phyloP scores from a whole-genome alignment of 306 rosid species.

The Quercus cerris region DNA sequence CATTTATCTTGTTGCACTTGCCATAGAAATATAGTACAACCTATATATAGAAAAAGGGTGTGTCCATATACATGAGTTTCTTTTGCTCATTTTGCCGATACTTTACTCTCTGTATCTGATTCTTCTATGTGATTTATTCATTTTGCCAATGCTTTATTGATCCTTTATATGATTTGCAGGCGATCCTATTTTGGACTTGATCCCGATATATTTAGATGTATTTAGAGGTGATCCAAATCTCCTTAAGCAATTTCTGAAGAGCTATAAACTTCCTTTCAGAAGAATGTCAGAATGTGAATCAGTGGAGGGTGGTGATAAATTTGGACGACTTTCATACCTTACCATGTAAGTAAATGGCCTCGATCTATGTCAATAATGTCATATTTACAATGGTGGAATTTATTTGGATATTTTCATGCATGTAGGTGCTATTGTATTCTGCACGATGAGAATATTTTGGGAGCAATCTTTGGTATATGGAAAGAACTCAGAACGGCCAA shows the following conservation, averaged over 20 bases:
- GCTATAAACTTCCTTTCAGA: slow-evolving; percentile 79
- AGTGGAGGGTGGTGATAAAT: slow-evolving; percentile 44
- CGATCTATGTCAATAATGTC: neutral
- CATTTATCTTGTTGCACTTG: too few relatives aligned
- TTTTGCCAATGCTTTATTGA: neutral
- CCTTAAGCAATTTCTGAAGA: slow-evolving; percentile 60
- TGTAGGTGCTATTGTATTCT: slow-evolving; percentile 87
- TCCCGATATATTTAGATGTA: slow-evolving; percentile 84
- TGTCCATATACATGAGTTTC: too few relatives aligned
- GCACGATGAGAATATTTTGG: slow-evolving; percentile 83
- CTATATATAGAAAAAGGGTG: too few relatives aligned
- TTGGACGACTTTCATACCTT: slow-evolving; percentile 68
- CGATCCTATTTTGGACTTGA: slow-evolving; percentile 74
- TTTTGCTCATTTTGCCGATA: too few relatives aligned
- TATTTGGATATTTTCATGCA: slow-evolving; percentile 10
- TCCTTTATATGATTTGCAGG: slow-evolving; percentile 51
- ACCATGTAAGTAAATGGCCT: slow-evolving; percentile 68
- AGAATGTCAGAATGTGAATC: slow-evolving; percentile 37
- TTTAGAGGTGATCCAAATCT: slow-evolving; percentile 77
- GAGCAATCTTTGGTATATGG: slow-evolving; percentile 84
- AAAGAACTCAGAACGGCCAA: slow-evolving; percentile 57
- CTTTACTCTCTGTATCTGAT: too few relatives aligned
- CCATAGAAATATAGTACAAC: too few relatives aligned
- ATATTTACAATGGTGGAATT: neutral
- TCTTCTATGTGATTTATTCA: too few relatives aligned